Conservation (phyloP, 495 filamentous ascomycete species). For the Aspergillus egyptiacus region DNA sequence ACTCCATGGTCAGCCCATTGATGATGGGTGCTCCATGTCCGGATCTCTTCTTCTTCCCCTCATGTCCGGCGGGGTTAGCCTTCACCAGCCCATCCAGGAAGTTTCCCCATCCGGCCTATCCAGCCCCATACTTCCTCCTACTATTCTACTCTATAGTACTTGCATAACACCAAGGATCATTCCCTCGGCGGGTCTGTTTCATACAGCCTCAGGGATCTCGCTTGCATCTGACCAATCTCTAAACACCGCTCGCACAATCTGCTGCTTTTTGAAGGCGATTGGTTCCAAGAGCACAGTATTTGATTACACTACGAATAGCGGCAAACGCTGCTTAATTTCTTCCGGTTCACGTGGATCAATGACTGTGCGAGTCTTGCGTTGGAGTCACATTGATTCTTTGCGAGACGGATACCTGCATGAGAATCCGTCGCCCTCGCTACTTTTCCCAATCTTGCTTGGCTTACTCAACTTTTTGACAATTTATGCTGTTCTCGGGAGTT, state of each 20-base stretch:
- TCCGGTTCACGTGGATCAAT: slow-evolving; percentile 14
- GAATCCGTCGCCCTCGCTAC: background rate
- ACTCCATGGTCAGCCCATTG: too few species aligned
- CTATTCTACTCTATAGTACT: background rate
- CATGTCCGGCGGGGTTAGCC: background rate
- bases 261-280: slow-evolving; percentile 3
- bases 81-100: too few species aligned
- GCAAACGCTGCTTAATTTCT: slow-evolving; percentile 6
- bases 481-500: background rate
- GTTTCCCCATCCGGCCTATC: background rate
- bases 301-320: background rate
- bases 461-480: background rate
- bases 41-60: background rate
- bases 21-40: too few species aligned
- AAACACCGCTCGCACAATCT: background rate
- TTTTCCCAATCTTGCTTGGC: background rate
- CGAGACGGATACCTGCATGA: slow-evolving; percentile 15
- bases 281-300: slow-evolving; percentile 6
- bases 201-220: slow-evolving; percentile 10
- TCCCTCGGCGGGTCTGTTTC: slow-evolving; percentile 14
- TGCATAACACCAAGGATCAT: background rate
- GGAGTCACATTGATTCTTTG: slow-evolving; percentile 5
- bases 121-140: slow-evolving; percentile 6
- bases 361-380: slow-evolving; percentile 6
- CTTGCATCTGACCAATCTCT: slow-evolving; percentile 15